Percentiles rank a stretch among this genome's conserved stretches.
Conservation (phyloP, 208 protist species). For the Trypanosoma mega region DNA sequence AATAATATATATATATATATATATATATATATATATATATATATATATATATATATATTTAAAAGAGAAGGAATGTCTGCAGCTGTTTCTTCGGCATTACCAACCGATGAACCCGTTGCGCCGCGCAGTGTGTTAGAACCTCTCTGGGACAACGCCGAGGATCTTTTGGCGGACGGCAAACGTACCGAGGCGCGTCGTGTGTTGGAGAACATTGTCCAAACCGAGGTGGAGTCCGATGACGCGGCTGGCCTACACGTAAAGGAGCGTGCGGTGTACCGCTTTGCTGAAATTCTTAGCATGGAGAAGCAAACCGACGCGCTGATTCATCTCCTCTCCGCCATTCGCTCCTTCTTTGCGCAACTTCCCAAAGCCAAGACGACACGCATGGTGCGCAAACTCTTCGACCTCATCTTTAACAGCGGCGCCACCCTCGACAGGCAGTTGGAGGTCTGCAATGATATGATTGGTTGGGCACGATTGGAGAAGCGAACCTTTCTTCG, state of each 20-base stretch:
- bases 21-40: slow-evolving; percentile 21
- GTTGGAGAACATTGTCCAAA: slow-evolving; percentile 46
- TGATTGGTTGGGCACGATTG: slow-evolving; percentile 94
- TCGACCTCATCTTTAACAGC: slow-evolving; percentile 79
- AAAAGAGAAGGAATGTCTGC: background rate
- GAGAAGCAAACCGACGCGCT: slow-evolving; percentile 55
- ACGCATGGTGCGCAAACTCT: slow-evolving; percentile 90
- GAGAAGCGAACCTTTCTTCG: slow-evolving; percentile 97
- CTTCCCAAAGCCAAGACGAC: slow-evolving; percentile 92
- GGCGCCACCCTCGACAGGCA: slow-evolving; percentile 81
- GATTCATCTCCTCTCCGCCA: slow-evolving; percentile 54
- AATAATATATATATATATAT: too few relatives aligned
- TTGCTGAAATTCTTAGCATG: slow-evolving; percentile 59
- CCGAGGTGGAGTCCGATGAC: slow-evolving; percentile 48
- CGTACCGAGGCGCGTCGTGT: slow-evolving; percentile 49
- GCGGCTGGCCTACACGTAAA: slow-evolving; percentile 64
- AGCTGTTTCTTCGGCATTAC: too few relatives aligned
- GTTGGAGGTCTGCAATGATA: slow-evolving; percentile 91
- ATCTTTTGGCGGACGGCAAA: slow-evolving; percentile 54
- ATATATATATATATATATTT: slow-evolving; percentile 2
- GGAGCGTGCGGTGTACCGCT: slow-evolving; percentile 80
- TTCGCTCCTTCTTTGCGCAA: slow-evolving; percentile 76
- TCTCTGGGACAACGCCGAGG: slow-evolving; percentile 50
- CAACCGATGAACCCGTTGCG: too few relatives aligned
- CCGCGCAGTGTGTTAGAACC: slow-evolving; percentile 18